phyloP scores from a whole-genome alignment of 345 rosid species.

The Geranium brycei region DNA sequence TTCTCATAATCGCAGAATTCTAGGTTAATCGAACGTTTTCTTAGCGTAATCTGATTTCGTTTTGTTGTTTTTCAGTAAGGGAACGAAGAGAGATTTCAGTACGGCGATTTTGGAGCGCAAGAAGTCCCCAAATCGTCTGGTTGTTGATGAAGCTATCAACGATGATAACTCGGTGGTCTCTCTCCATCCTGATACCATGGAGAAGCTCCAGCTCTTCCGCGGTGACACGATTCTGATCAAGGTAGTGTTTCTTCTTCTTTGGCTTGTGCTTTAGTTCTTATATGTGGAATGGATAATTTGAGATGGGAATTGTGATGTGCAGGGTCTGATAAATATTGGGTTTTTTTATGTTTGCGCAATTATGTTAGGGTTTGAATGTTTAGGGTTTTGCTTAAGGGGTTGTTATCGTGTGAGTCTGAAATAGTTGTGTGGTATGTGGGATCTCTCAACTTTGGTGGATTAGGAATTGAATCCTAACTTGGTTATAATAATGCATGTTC shows the following conservation, averaged over 20 bases:
- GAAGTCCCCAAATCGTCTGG: slow-evolving; percentile 80
- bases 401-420: too few relatives aligned
- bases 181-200: slow-evolving; percentile 84
- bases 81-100: slow-evolving; percentile 75
- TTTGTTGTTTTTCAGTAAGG: slow-evolving; percentile 34
- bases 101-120: slow-evolving; percentile 87
- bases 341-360: too few relatives aligned
- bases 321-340: too few relatives aligned
- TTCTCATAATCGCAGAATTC: not conserved
- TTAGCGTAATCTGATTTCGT: not conserved
- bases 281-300: not conserved
- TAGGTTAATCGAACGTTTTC: too few relatives aligned
- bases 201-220: slow-evolving; percentile 93
- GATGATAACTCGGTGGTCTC: slow-evolving; percentile 90
- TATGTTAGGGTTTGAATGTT: too few relatives aligned
- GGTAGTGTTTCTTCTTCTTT: slow-evolving; percentile 17
- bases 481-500: too few relatives aligned
- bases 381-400: too few relatives aligned
- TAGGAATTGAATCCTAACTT: not conserved
- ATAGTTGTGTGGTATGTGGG: not conserved
- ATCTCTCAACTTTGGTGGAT: not conserved
- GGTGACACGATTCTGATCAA: slow-evolving; percentile 86
- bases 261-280: not conserved
- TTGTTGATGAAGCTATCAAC: slow-evolving; percentile 79
- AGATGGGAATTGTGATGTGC: not conserved